Evolutionary conservation across 495 filamentous ascomycete genomes (phyloP), one percentile per base, ranked within the genome.

Genomic region (Elaphomyces granulatus): DNA sequence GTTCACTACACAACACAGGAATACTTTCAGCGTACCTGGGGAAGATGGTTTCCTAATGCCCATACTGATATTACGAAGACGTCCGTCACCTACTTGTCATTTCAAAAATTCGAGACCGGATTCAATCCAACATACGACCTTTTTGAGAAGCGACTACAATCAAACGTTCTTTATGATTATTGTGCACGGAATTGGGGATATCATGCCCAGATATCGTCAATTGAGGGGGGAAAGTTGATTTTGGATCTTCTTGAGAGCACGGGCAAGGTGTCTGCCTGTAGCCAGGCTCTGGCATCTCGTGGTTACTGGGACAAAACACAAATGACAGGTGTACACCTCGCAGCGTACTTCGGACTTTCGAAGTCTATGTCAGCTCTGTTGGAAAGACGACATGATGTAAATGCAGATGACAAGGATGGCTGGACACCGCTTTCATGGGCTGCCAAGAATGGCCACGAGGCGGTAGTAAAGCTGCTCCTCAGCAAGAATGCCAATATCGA

Each of bases 1-100:
- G 43, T 51, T 8, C 46, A 51, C 37, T 56, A 56, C 30, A 58
- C 56, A 4, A 51, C 54, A 12, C 52, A 60, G 19, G 50, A 58
- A 30, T 60, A 58, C 37, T 49, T 60, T 38, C 50, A 58, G 15
- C 23, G 45, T 3, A 55, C 45, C 7, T 48, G 51, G 39, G 37
- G 40, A 4, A 17, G 21, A 1, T 50, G 48, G 21, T 52, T 61
- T 15, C 37, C 49, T 3, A 41, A 54, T 31, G 55, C 49, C 6
- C 50, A 51, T 6, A 43, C 34, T 9, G 50, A 51, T 4, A 52
- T 60, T 36, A 51, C 54, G 3, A 38, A 32, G 1, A 18, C 20
- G 3, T 55, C 50, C 30, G 48, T 59, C 6, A 48, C 47, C 3
- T 60, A 55, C 35, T 45, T 62, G 20, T 41, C 45, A 8, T 51